Evolutionary conservation across 352 stramenopile species (phyloP), one percentile per base, ranked within the genome.

Genomic region (Globisporangium heterothallicum): DNA sequence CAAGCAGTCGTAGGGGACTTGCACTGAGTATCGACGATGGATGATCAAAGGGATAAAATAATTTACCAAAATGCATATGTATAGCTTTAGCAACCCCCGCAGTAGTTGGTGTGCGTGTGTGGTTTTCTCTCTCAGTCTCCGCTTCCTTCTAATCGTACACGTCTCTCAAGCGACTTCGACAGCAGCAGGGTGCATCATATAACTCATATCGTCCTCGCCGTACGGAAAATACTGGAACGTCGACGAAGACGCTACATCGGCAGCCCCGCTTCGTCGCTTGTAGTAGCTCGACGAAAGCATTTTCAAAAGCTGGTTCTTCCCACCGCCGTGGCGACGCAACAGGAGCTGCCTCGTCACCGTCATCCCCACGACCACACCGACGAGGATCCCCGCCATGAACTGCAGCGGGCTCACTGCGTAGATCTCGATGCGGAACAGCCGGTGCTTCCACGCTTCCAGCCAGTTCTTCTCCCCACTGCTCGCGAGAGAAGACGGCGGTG

Each of bases 381-480:
- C 60, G 30, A 84, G 19, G 6, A 84, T 43, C 27, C 70, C 68
- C 6, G 68, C 56, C 43, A 81, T 44, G 26, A 80, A 68, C 35
- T 77, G 65, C 36, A 81, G 24, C n/a, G 62, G 51, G 6, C 46
- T 53, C 22, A 72, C 34, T n/a, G 44, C 29, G 42, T 49, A 52
- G 13, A 58, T 16, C 26, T 61, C 55, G 12, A 61, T 35, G n/a
- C 55, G 48, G 41, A 58, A 61, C 18, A 59, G 44, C 19, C 43
- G 43, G 32, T 53, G 55, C 47, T 61, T 63, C 56, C 56, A 63
- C 30, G 49, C 42, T 24, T 59, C 56, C 18, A 63, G 51, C 56
- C 56, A 63, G n/a, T 63, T 63, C 29, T 29, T 42, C 19, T 59
- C 18, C 22, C 13, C 2, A 34, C 35, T n/a, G 38, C 16, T n/a